Evolutionary conservation across 164 flowering plant genomes (phyloP), one percentile per base, ranked within the genome.

Genomic region (Vitis rotundifolia): DNA sequence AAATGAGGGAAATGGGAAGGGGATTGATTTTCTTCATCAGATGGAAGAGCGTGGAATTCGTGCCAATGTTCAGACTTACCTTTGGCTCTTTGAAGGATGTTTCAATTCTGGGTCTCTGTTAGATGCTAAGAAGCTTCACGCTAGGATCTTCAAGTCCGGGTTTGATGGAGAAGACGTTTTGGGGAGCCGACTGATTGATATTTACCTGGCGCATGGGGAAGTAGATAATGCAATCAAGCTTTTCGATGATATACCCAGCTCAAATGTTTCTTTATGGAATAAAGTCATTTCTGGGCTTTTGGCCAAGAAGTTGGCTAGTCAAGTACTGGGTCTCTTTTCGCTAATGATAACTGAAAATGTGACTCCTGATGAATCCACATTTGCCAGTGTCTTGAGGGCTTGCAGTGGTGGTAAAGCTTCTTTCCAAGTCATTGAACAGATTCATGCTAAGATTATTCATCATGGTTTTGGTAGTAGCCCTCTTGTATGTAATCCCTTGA

Each of bases 391-490:
- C 66, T 70, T 81, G 53, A 76, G 67, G 76, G 77, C 77, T 4
- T 75, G 79, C 14, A 11, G 67, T 31, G 72, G 73, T 52, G 72
- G 70, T 64, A 37, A 55, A 70, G 70, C 71, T 71, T 48, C 57
- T 16, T 61, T 76, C 68, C 22, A 64, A 18, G 67, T 37, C 60
- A 69, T 75, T 8, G 60, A 81, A 47, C 79, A 75, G 68, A 71
- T 79, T 13, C 85, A 82, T 75, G 77, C 74, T 52, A 79, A 68
- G 71, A 70, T 75, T 52, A 71, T 79, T 59, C 18, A 11, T 53
- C 60, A 68, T 63, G 81, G 85, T 50, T 79, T 79, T 51, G 76
- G 65, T 28, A 15, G 47, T 60, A 74, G 69, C 67, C 52, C 70
- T 11, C 56, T 72, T 19, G 74, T 79, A 0, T 77, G 77, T 66